Evolutionary conservation across 2,329 filamentous ascomycete genomes (phyloP).

Genomic region (Malbranchea zuffiana): DNA sequence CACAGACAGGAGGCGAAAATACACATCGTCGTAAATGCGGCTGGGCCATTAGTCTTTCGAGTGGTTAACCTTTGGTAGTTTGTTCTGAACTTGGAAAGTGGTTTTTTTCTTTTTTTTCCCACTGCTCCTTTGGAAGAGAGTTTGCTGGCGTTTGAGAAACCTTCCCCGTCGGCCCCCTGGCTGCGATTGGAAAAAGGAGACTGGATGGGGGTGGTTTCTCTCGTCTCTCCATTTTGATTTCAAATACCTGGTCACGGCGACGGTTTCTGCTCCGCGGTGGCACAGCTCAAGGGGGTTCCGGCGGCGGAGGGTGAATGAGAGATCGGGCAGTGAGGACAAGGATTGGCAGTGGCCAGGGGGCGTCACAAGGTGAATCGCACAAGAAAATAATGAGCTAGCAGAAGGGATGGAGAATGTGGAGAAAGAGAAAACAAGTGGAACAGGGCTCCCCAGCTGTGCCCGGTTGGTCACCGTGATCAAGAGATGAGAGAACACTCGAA

Average conservation of each 20-base stretch:
- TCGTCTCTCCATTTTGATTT: not conserved
- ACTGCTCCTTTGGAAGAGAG: not conserved
- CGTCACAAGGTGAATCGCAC: not conserved
- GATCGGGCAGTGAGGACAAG: too few relatives aligned
- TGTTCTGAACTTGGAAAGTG: conserved; percentile 4
- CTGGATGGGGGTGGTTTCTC: conserved; percentile 1
- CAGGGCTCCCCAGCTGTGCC: not conserved
- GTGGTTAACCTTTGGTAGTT: conserved; percentile 3
- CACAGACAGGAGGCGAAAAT: not conserved
- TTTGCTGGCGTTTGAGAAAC: conserved; percentile 2
- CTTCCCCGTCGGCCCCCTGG: not conserved
- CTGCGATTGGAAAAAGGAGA: not conserved
- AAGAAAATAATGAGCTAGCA: not conserved
- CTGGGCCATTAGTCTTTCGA: conserved; percentile 5
- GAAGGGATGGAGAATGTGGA: not conserved
- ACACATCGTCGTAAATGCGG: conserved; percentile 7
- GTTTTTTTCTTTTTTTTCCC: not conserved
- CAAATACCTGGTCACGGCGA: too few relatives aligned
- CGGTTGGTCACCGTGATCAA: not conserved
- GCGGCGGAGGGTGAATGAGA: too few relatives aligned
- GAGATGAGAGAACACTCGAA: not conserved
- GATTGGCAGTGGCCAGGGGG: not conserved
- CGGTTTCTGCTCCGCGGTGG: too few relatives aligned
- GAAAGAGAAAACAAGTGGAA: not conserved
- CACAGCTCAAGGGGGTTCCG: too few relatives aligned